Evolutionary conservation across 768 basidiomycete species (phyloP), one percentile per base, ranked within the genome.

Genomic region (Tylopilus plumbeoviolaceoides): DNA sequence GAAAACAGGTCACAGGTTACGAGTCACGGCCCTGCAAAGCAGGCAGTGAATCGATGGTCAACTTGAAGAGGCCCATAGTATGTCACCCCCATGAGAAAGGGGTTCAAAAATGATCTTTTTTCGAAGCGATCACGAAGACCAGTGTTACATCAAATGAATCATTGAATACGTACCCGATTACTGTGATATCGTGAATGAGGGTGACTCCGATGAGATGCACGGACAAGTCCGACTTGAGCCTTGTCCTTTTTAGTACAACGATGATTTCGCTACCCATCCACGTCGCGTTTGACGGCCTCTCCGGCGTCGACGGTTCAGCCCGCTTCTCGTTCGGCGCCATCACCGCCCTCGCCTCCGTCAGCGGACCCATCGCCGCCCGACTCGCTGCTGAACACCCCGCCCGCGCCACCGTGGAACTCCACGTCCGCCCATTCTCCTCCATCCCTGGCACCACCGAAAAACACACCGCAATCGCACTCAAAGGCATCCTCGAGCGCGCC

Each of bases 331-430:
- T 52, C 18, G 59, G 35, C 10, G 18, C 47, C n/a, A 54, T 49
- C 47, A 51, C 60, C 66, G 86, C 83, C 4, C 67, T 91, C 18
- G 82, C 85, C 8, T 90, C 90, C 6, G 66, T 91, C 35, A 89
- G 88, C 14, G 91, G 91, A 0, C 91, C 91, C 18, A 84, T 91
- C 42, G 84, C 91, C 57, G 85, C 85, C 45, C 78, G 89, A 17
- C 73, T 83, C 8, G 79, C 82, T 4, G 68, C 78, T 8, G 91
- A 93, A 70, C 77, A 81, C 28, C 80, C 90, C 10, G 83, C 83
- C 11, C 80, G 82, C 50, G 83, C 89, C 0, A 83, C 87, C 0
- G 78, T 93, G 57, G 91, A 93, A 61, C 82, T 92, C 39, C 69
- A 73, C 44, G 75, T 90, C 9, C 79, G 89, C 3, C 89, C 91